Percentiles rank a stretch among this genome's conserved stretches.
phyloP scores from a whole-genome alignment of 331 rosid species.

The Malus hybrid region DNA sequence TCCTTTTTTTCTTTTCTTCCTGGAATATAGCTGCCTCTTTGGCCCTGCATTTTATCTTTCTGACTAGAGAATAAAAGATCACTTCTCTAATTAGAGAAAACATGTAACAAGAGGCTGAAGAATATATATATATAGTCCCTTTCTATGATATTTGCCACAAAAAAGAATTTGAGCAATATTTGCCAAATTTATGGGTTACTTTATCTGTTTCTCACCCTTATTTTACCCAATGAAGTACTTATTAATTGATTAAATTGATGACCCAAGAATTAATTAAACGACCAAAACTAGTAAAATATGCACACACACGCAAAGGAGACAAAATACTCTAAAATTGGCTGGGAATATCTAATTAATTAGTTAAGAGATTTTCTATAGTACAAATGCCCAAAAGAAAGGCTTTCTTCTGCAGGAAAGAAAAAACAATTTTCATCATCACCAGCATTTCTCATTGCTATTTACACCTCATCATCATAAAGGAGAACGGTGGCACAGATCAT shows the following conservation, averaged over 20 bases:
- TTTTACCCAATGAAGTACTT: too few relatives aligned
- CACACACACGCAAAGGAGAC: neutral
- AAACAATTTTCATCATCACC: neutral
- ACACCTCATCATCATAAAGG: slow-evolving; percentile 16
- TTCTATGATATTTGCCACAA: too few relatives aligned
- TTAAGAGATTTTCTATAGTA: neutral
- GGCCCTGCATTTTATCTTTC: neutral
- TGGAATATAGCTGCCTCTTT: neutral
- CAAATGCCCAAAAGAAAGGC: neutral
- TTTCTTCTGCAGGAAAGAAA: neutral
- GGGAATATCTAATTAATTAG: neutral
- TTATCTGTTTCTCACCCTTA: too few relatives aligned
- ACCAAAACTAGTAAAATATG: neutral
- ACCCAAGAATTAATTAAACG: too few relatives aligned
- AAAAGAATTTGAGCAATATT: too few relatives aligned
- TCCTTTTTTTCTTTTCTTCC: neutral
- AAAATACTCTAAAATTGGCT: neutral
- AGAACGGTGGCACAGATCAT: neutral
- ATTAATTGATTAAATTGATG: too few relatives aligned
- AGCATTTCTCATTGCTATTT: slow-evolving; percentile 31
- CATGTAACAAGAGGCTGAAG: too few relatives aligned
- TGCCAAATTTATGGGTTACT: too few relatives aligned
- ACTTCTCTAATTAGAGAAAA: neutral
- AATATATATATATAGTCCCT: too few relatives aligned
- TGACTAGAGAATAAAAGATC: neutral